Evolutionary conservation across 192 early-diverging fungal species (phyloP).

Genomic region (Coemansia sp.): DNA sequence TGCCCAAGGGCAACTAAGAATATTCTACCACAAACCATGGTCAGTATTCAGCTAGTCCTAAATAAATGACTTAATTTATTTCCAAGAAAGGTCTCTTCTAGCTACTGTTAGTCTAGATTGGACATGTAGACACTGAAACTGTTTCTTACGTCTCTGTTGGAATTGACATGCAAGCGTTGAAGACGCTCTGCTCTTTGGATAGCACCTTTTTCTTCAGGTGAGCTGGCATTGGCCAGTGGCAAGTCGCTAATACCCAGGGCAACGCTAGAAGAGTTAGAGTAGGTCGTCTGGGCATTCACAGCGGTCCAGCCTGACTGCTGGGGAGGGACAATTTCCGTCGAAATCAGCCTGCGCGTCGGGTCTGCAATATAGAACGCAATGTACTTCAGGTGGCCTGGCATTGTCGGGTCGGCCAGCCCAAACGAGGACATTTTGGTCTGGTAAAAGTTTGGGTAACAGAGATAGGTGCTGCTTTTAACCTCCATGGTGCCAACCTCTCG

Average conservation of each 20-base stretch:
- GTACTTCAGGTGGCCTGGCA: conserved; percentile 63
- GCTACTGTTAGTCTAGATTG: too few relatives aligned
- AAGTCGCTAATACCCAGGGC: neutral
- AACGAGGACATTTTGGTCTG: conserved; percentile 66
- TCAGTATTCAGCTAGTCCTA: too few relatives aligned
- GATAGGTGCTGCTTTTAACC: conserved; percentile 54
- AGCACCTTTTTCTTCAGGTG: neutral
- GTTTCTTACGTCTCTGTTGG: neutral
- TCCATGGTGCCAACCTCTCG: conserved; percentile 52
- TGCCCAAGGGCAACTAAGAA: conserved; percentile 19
- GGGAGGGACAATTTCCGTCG: conserved; percentile 60
- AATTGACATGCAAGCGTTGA: neutral
- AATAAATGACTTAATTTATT: neutral
- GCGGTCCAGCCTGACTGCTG: conserved; percentile 60
- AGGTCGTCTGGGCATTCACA: neutral
- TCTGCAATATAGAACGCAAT: conserved; percentile 69
- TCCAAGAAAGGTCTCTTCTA: too few relatives aligned
- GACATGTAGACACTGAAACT: neutral
- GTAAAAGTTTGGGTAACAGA: conserved; percentile 69
- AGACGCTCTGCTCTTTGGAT: neutral
- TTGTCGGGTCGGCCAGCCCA: conserved; percentile 55
- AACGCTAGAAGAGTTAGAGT: neutral
- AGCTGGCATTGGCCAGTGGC: neutral
- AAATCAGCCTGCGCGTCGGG: conserved; percentile 53
- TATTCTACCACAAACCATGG: too few relatives aligned